Conservation (phyloP, 495 filamentous ascomycete genomes). For the Trichoderma gamsii region DNA sequence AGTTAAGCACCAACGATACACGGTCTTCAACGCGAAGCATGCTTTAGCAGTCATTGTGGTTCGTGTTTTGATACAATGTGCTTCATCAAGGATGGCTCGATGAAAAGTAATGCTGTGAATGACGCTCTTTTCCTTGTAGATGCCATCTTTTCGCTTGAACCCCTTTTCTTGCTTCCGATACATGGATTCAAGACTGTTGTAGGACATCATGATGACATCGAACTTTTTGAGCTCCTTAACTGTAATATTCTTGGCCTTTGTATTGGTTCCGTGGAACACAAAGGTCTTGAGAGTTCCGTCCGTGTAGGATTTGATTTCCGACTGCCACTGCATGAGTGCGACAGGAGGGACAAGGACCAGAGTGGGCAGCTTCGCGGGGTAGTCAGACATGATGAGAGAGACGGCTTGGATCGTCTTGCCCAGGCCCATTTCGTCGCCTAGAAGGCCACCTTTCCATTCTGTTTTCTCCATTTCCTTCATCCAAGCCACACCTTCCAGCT, state of each 20-base stretch:
- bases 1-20: slow-evolving; percentile 90
- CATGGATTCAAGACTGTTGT: slow-evolving; percentile 86
- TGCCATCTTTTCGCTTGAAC: slow-evolving; percentile 67
- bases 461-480: slow-evolving; percentile 84
- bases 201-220: slow-evolving; percentile 94
- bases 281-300: slow-evolving; percentile 82
- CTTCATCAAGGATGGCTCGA: slow-evolving; percentile 90
- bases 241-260: slow-evolving; percentile 68
- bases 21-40: slow-evolving; percentile 80
- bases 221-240: slow-evolving; percentile 69
- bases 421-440: slow-evolving; percentile 97
- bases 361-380: slow-evolving; percentile 71
- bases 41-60: slow-evolving; percentile 87
- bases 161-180: slow-evolving; percentile 90
- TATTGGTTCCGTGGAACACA: slow-evolving; percentile 80
- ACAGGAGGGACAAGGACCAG: slow-evolving; percentile 91
- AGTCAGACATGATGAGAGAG: slow-evolving; percentile 95
- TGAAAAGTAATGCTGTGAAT: slow-evolving; percentile 86
- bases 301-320: slow-evolving; percentile 88
- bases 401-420: slow-evolving; percentile 98
- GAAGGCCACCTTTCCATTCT: slow-evolving; percentile 75
- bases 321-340: slow-evolving; percentile 93
- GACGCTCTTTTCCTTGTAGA: slow-evolving; percentile 68
- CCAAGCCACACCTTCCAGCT: slow-evolving; percentile 90
- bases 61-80: slow-evolving; percentile 90